Percentiles rank a stretch among this genome's conserved stretches.
phyloP scores from a whole-genome alignment of 2,329 filamentous ascomycete genomes.

The Rutstroemia sydowiana region DNA sequence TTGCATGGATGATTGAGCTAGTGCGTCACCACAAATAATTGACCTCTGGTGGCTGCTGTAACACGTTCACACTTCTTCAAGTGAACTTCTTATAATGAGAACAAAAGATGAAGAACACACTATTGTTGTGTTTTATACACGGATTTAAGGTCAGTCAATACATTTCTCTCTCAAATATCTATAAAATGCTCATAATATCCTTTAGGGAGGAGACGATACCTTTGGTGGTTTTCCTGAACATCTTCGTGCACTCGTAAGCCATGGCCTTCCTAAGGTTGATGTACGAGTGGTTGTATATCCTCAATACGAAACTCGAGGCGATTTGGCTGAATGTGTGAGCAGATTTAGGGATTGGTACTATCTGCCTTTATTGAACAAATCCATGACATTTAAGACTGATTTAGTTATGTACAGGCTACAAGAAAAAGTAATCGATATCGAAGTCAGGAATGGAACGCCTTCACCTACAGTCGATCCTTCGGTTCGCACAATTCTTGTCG shows the following conservation, averaged over 20 bases:
- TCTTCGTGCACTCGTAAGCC: conserved; percentile 55
- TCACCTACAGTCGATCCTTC: conserved; percentile 82
- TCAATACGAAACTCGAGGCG: conserved; percentile 73
- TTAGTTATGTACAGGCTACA: conserved; percentile 54
- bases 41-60: too few relatives aligned
- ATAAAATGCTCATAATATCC: conserved; percentile 4
- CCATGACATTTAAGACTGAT: not conserved
- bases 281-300: conserved; percentile 68
- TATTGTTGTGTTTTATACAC: conserved; percentile 78
- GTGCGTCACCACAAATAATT: not conserved
- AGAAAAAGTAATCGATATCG: conserved; percentile 88
- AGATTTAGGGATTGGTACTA: conserved; percentile 67
- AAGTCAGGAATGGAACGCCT: conserved; percentile 72
- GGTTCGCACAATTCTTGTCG: conserved; percentile 72
- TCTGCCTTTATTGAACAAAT: not conserved
- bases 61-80: not conserved
- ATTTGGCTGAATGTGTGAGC: conserved; percentile 62
- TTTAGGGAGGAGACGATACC: conserved; percentile 66
- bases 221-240: conserved; percentile 72
- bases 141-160: conserved; percentile 63
- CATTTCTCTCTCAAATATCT: not conserved
- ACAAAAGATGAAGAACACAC: conserved; percentile 63
- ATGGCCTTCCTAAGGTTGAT: conserved; percentile 60
- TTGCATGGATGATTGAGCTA: too few relatives aligned
- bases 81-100: not conserved